Evolutionary conservation across 352 stramenopile species (phyloP), one percentile per base, ranked within the genome.

Genomic region (Globisporangium takayamanum): DNA sequence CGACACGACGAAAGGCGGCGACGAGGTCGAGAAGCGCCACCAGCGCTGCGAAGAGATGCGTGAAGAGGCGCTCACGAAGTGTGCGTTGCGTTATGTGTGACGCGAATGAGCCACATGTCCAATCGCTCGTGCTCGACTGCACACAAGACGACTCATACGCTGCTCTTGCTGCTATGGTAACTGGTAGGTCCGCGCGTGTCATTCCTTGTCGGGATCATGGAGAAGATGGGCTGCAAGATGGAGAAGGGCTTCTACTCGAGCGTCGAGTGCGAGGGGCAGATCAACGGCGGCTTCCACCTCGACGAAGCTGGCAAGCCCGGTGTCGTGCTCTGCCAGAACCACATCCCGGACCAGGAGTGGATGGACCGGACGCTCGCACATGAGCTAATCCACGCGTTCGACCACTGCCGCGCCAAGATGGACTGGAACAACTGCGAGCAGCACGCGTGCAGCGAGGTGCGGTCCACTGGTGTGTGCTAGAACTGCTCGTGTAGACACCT

Each of bases 361-460:
- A 93, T 98, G 76, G 88, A 97, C 63, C 84, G 88, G 51, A 98
- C 92, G 20, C 74, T 97, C 54, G 75, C 87, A 22, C 92, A 98
- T 60, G 92, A 98, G 69, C 74, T 98, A 57, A 92, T 98, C 60
- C 92, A 98, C 67, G 92, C 92, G 7, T 97, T 89, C 61, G 92
- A 98, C 66, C 84, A 97, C 70, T 97, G 90, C 72, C 87, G 92
- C 55, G 84, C 87, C 61, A 95, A 97, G 63, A 80, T 97, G 51
- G 82, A 98, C 71, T 97, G 88, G 86, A 84, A 80, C 61, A 96
- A 96, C 72, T 97, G 87, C 72, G 84, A 95, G 62, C 88, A 97
- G 61, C 80, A 96, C 63, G 90, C 92, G 20, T 98, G 92, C 70
- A 97, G 86, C 52, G 92, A 98, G 72, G 86, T 96, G 44, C 22